Evolutionary conservation across 148 eudicot species (phyloP).

Genomic region (Rhododendron griersonianum): DNA sequence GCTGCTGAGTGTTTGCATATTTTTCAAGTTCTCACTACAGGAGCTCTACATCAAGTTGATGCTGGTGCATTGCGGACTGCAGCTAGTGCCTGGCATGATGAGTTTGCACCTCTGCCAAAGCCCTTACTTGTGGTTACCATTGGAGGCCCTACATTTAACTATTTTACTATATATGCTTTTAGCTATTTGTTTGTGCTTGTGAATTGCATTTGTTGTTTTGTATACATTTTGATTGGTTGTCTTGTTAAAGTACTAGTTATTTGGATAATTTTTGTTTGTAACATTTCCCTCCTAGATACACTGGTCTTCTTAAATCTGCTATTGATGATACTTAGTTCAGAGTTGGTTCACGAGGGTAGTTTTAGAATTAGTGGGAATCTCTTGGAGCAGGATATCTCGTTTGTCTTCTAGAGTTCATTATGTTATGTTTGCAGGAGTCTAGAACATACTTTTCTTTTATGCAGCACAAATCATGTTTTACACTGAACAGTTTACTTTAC

Average conservation of each 20-base stretch:
- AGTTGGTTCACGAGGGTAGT: not conserved
- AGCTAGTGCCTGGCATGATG: conserved; percentile 88
- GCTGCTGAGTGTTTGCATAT: conserved; percentile 11
- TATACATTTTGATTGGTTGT: not conserved
- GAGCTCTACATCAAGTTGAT: conserved; percentile 94
- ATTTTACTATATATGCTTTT: conserved; percentile 4
- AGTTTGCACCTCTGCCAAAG: conserved; percentile 74
- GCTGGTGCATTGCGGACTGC: conserved; percentile 70
- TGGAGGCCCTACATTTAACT: conserved; percentile 90
- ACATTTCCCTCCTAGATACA: not conserved
- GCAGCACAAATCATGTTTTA: not conserved
- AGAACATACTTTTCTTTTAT: not conserved
- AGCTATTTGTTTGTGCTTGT: not conserved
- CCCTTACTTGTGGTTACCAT: conserved; percentile 92
- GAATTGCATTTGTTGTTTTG: not conserved
- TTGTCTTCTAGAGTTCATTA: not conserved
- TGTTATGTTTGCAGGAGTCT: not conserved
- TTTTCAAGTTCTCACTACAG: conserved; percentile 78
- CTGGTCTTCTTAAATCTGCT: not conserved
- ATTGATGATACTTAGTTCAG: not conserved
- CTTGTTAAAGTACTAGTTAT: not conserved
- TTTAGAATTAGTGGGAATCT: not conserved
- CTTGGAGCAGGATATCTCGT: not conserved
- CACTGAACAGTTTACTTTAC: not conserved
- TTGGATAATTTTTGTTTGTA: not conserved